A percentile compares a stretch with the other conserved stretches of the same genome.
Evolutionary conservation across 2,329 filamentous ascomycete genomes (phyloP).

Genomic region (Nannizziopsis barbatae): DNA sequence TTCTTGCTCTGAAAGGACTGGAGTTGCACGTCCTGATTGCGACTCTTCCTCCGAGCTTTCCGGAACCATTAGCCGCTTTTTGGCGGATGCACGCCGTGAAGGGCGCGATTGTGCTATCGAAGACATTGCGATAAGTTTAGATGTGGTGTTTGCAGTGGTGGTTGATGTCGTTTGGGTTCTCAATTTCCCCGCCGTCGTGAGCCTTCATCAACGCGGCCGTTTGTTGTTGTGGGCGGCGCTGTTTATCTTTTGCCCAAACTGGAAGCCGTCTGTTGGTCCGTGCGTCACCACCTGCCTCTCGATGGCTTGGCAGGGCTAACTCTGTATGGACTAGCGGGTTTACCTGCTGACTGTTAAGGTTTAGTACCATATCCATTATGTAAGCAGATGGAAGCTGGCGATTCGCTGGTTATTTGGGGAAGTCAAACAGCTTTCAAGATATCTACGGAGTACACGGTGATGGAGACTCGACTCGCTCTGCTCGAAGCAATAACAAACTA

Average conservation of each 20-base stretch:
- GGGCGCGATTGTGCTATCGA: conserved; percentile 41
- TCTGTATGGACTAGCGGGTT: too few species aligned
- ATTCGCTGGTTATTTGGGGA: too few species aligned
- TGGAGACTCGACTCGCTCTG: too few species aligned
- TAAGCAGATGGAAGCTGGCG: too few species aligned
- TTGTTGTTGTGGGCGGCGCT: conserved; percentile 10
- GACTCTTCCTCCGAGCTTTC: conserved; percentile 63
- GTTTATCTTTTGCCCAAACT: conserved; percentile 17
- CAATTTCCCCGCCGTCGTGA: too few species aligned
- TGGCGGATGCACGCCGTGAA: conserved; percentile 49
- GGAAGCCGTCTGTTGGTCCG: not conserved
- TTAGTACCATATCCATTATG: too few species aligned
- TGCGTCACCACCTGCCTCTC: too few species aligned
- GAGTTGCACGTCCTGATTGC: conserved; percentile 39
- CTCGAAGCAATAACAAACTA: too few species aligned
- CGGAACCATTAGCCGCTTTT: conserved; percentile 64
- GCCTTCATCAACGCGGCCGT: not conserved
- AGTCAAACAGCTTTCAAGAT: too few species aligned
- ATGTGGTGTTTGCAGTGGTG: not conserved
- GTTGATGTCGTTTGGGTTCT: not conserved
- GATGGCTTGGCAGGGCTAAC: too few species aligned
- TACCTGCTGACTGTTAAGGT: too few species aligned
- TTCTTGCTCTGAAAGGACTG: conserved; percentile 34
- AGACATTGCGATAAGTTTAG: conserved; percentile 22
- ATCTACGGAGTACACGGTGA: too few species aligned